Percentiles rank a stretch among this genome's conserved stretches.
Conservation (phyloP, 371 early-diverging fungal genomes). For the Smittium culicis region DNA sequence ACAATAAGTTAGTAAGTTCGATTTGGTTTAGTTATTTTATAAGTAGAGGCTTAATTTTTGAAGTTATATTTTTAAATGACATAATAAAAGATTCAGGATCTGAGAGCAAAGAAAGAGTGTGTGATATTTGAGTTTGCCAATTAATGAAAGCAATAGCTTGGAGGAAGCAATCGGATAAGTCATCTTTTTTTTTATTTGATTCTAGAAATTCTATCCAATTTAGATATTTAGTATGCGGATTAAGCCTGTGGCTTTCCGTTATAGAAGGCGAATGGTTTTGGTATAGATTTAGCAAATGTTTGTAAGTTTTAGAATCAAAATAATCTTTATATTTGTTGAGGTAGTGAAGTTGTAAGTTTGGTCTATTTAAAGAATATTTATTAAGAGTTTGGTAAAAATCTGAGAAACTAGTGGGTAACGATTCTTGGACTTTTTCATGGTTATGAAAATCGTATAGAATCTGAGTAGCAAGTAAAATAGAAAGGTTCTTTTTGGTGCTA, state of each 20-base stretch:
- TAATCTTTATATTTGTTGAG: conserved; percentile 1
- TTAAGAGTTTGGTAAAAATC: background rate
- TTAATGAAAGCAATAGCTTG: conserved; percentile 51
- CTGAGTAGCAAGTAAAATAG: background rate
- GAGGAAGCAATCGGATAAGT: conserved; percentile 53
- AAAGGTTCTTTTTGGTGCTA: background rate
- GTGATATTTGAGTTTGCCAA: conserved; percentile 35
- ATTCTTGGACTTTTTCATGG: background rate
- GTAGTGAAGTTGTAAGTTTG: background rate
- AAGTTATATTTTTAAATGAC: no score
- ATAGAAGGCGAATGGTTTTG: no score
- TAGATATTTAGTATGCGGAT: background rate
- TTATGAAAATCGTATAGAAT: background rate
- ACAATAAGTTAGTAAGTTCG: no score
- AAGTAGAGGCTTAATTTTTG: no score
- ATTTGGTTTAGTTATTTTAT: no score
- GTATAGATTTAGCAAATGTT: background rate
- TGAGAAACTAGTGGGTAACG: background rate
- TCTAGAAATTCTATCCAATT: conserved; percentile 7
- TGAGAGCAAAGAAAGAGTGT: conserved; percentile 3
- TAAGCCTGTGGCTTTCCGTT: no score
- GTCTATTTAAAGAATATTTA: background rate
- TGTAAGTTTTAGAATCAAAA: background rate
- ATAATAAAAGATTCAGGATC: no score
- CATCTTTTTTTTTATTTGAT: conserved; percentile 48